Conservation (phyloP, 768 basidiomycete species). For the Tulasnella sp. region DNA sequence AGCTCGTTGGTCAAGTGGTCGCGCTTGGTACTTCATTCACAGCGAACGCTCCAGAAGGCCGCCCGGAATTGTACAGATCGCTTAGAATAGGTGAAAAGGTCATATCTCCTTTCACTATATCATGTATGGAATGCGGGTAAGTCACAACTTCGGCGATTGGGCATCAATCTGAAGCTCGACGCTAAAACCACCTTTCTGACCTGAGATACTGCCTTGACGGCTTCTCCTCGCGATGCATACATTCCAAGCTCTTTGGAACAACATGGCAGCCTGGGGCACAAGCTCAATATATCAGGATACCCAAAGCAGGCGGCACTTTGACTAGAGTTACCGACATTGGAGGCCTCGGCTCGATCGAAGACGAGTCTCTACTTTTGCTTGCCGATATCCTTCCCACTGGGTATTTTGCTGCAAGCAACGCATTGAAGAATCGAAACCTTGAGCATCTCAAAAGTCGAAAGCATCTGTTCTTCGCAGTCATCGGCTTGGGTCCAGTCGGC, state of each 20-base stretch:
- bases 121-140: slow-evolving; percentile 77
- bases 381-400: slow-evolving; percentile 76
- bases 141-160: too few species aligned
- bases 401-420: slow-evolving; percentile 62
- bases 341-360: slow-evolving; percentile 30
- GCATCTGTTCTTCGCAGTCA: slow-evolving; percentile 48
- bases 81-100: slow-evolving; percentile 65
- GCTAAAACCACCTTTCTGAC: too few species aligned
- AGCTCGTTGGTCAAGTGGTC: slow-evolving; percentile 63
- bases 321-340: slow-evolving; percentile 30
- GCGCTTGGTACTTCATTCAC: slow-evolving; percentile 52
- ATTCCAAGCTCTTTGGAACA: slow-evolving; percentile 53
- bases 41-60: slow-evolving; percentile 28
- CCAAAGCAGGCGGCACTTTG: slow-evolving; percentile 68
- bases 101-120: slow-evolving; percentile 70
- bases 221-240: slow-evolving; percentile 56
- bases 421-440: slow-evolving; percentile 60
- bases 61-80: slow-evolving; percentile 51
- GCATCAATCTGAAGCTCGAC: not conserved
- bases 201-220: slow-evolving; percentile 64
- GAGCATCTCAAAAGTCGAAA: not conserved
- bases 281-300: slow-evolving; percentile 68
- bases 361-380: slow-evolving; percentile 57
- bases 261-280: slow-evolving; percentile 59
- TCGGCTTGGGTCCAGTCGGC: slow-evolving; percentile 74